Evolutionary conservation across 2,329 filamentous ascomycete genomes (phyloP), one percentile per base, ranked within the genome.

Genomic region (Bipolaris bicolor): DNA sequence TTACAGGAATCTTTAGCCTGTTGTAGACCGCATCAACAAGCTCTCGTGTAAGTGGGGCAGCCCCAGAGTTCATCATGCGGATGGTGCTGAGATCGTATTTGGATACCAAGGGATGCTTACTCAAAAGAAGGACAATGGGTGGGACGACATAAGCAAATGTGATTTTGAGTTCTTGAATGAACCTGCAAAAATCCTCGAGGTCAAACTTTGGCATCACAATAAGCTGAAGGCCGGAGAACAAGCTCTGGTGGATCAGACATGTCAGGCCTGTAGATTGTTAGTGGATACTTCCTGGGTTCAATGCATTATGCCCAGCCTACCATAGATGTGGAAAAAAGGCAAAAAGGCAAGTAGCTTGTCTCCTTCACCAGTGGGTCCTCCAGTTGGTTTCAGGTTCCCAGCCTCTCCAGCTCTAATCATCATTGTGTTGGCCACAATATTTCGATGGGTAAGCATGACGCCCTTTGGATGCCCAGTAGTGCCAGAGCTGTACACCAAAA

Each of bases 391-490:
- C 52, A 90, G 74, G 41, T 86, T 81, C 0, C 78, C 79, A 1
- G 77, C 80, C 62, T 81, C 77, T 10, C 63, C 71, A 20, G 71
- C 69, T 49, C 70, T 72, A 52, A 79, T 73, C 74, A 81, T 78
- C 61, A 82, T 64, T 0, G 77, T 75, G 74, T 97, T 96, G 57
- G 91, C 80, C 10, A 96, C 85, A 58, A 97, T 88, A 73, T 97
- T 97, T 63, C 79, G 76, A 76, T 98, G 94, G 7, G 87, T 90
- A 31, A 97, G 81, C 85, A 91, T 90, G 13, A 97, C 94, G 15
- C 93, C 94, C 77, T 98, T 98, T 0, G 94, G 93, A 49, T 92
- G 80, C 1, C 94, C 94, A 0, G 94, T 97, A 0, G 94, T 98
- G 7, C 94, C 94, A 7, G 89, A 93, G 48, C 88, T 92, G 76